Percentiles rank a stretch among this genome's conserved stretches.
Evolutionary conservation across 1,139 yeast genomes (phyloP).

Genomic region (Casaregolazyma suthepensis): DNA sequence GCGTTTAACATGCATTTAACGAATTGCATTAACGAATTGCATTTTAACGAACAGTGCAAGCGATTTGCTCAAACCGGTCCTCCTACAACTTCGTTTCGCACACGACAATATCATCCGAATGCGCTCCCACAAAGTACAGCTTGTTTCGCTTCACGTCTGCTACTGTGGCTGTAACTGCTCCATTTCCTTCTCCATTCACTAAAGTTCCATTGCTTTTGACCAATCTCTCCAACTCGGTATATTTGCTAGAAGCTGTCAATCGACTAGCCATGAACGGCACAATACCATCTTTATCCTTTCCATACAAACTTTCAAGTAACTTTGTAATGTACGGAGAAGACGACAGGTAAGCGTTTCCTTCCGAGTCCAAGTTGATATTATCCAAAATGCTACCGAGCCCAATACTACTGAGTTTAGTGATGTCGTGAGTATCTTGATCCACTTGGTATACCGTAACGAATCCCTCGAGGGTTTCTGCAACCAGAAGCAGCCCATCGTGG

Average conservation of each 20-base stretch:
- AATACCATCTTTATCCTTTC: neutral
- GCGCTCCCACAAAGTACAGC: neutral
- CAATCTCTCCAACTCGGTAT: neutral
- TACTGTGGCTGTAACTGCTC: neutral
- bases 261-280: neutral
- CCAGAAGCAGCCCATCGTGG: neutral
- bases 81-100: neutral
- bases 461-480: constrained; percentile 1
- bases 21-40: neutral
- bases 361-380: neutral
- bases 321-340: neutral
- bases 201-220: constrained; percentile 1
- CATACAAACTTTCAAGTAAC: neutral
- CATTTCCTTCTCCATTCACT: neutral
- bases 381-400: neutral
- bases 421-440: neutral
- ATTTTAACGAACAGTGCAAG: too few relatives aligned
- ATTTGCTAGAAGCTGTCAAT: neutral
- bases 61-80: too few relatives aligned
- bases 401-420: neutral
- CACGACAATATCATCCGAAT: neutral
- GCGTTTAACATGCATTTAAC: too few relatives aligned
- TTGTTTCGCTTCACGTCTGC: neutral
- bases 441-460: neutral
- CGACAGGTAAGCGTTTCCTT: neutral